Evolutionary conservation across 352 stramenopile species (phyloP), one percentile per base, ranked within the genome.

Genomic region (Globisporangium viniferum): DNA sequence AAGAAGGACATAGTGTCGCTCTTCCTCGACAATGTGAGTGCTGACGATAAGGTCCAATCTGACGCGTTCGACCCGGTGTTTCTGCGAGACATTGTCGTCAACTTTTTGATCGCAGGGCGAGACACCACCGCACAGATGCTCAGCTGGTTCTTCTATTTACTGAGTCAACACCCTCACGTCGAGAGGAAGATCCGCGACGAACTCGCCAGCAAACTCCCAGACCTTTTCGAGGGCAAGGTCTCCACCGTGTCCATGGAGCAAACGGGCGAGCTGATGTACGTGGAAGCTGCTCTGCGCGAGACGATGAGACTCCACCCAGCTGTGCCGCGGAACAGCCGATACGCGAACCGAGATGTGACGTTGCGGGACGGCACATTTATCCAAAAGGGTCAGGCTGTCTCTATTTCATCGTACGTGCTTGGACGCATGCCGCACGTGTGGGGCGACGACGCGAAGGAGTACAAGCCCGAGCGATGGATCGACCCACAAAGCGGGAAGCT

Each of bases 381-480:
- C 8, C 33, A 10, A 18, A 9, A 46, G 10, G 39, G 39, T 18
- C 6, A 46, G 12, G 39, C 6, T 1, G 39, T 10, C 6, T 18
- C 18, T 0, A 46, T 46, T 10, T 46, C 39, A 10, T 46, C 39
- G 9, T 46, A 46, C 5, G 39, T 46, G 9, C 10, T 46, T 9
- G 39, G 6, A 3, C 39, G 39, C 12, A 46, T 46, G 39, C 9
- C 39, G 1, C 6, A 46, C 39, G 39, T 46, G 6, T 95, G 89
- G 86, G 85, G 85, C 0, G 41, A 68, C 0, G 87, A 96, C 35
- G 84, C 81, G 0, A 33, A 61, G 0, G 72, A 79, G 49, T 88
- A 84, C 59, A 62, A 64, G 2, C 84, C 84, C 0, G 78, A 90
- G 39, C 77, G 84, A 1, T 94, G 84, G 69, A 70, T 95, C 14